Evolutionary conservation across 176 grass and related monocot genomes (phyloP), one percentile per base, ranked within the genome.

Genomic region (Pontederia crassipes): DNA sequence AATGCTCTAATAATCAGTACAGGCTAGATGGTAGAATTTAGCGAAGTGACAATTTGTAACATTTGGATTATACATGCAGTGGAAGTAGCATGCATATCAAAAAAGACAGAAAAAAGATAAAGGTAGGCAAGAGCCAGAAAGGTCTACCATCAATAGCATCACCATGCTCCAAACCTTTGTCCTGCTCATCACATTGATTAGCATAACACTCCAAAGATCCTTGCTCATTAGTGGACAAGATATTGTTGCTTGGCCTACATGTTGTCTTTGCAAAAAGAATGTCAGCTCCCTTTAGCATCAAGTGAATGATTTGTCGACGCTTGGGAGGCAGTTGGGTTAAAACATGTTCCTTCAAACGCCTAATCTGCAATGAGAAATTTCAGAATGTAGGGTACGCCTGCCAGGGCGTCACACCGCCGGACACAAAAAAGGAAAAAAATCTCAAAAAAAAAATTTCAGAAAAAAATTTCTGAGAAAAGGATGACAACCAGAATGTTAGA

Each of bases 331-430:
- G 75, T 72, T 96, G 83, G 47, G 77, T 68, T 62, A 96, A 67
- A 45, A 96, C 80, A 77, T 96, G 91, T 58, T 87, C 86, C 76
- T 96, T 96, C 68, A 96, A 80, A 45, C 86, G 83, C 60, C 91
- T 90, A 69, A 90, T 87, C 91, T 96, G 54, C 55, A 73, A 27
- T 45, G 67, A 9, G 55, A 35, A 83, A 72, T 40, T 40, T 40
- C 24, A 59, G 57, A 32, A n/a, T 5, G 8, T 17, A 54, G 12
- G 17, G 28, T 8, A 26, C 11, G 17, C 12, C 55, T 11, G 55
- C 13, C 20, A n/a, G 6, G 14, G 14, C 17, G 14, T n/a, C 12
- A 14, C 51, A 2, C 10, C 51, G n/a, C n/a, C 52, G 8, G 17
- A 13, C 13, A 16, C 11, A 1, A 52, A 10, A 52, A 52, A 10